Evolutionary conservation across 2,329 filamentous ascomycete species (phyloP).

Genomic region (Magnaporthiopsis poae): DNA sequence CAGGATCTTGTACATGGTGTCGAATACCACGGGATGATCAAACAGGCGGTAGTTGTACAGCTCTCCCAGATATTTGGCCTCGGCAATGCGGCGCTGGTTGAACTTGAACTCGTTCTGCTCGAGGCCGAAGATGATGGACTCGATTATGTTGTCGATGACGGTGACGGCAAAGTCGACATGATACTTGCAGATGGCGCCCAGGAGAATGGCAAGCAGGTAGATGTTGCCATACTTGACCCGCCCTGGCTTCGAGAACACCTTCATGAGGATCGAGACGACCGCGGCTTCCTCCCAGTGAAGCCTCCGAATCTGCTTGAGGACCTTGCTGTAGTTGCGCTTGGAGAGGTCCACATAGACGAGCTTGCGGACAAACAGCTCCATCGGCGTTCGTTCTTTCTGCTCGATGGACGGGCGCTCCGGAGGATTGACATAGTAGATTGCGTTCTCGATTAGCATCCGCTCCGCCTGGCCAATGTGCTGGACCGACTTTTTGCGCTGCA

Average conservation of each 20-base stretch:
- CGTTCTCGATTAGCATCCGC: conserved; percentile 96
- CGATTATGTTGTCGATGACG: conserved; percentile 85
- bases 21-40: conserved; percentile 89
- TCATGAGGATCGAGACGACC: conserved; percentile 50
- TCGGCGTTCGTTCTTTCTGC: conserved; percentile 89
- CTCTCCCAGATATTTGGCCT: conserved; percentile 92
- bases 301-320: conserved; percentile 86
- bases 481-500: conserved; percentile 90
- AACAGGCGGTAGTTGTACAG: conserved; percentile 97
- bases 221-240: conserved; percentile 98
- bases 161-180: conserved; percentile 82
- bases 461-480: conserved; percentile 93
- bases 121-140: conserved; percentile 76
- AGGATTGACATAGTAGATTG: conserved; percentile 93
- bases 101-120: conserved; percentile 97
- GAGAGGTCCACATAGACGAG: conserved; percentile 88
- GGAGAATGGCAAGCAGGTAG: conserved; percentile 79
- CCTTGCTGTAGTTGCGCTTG: conserved; percentile 85
- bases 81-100: conserved; percentile 86
- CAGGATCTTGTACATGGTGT: conserved; percentile 86
- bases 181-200: conserved; percentile 81
- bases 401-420: conserved; percentile 87
- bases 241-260: conserved; percentile 88
- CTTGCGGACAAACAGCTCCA: conserved; percentile 86
- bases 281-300: conserved; percentile 96